Evolutionary conservation across 208 protist genomes (phyloP).

Genomic region (Entamoeba dispar): DNA sequence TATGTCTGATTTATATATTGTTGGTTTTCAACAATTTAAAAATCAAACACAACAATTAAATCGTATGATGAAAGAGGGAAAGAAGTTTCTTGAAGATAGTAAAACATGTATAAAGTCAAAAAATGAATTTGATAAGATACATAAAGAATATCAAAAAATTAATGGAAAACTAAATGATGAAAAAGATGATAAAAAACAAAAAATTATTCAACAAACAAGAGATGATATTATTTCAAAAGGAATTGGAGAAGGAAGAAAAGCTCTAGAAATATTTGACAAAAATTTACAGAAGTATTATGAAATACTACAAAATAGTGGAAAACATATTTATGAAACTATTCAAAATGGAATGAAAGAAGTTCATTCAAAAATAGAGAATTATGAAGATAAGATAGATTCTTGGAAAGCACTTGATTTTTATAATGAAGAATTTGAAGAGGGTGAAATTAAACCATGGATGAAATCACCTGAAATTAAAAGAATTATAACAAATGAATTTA

Average conservation of each 20-base stretch:
- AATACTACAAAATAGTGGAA: not conserved
- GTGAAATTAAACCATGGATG: not conserved
- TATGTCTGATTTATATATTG: too few species aligned
- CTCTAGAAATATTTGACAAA: not conserved
- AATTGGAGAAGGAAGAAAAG: not conserved
- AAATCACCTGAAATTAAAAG: not conserved
- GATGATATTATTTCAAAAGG: not conserved
- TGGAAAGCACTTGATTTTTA: too few species aligned
- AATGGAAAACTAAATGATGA: not conserved
- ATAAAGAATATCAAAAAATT: not conserved
- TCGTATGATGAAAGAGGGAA: too few species aligned
- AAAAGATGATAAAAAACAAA: not conserved
- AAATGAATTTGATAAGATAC: not conserved
- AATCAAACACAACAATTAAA: too few species aligned
- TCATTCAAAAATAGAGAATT: not conserved
- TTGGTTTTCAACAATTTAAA: too few species aligned
- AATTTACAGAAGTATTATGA: not conserved
- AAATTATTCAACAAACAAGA: not conserved
- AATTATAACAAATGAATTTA: not conserved
- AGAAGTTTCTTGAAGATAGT: too few species aligned
- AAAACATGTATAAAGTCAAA: too few species aligned
- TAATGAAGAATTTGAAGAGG: not conserved
- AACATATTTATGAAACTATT: not conserved
- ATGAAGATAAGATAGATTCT: not conserved
- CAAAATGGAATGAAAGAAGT: not conserved